Conservation (phyloP, 805 yeast genomes). For the Candida silvicultrix region DNA sequence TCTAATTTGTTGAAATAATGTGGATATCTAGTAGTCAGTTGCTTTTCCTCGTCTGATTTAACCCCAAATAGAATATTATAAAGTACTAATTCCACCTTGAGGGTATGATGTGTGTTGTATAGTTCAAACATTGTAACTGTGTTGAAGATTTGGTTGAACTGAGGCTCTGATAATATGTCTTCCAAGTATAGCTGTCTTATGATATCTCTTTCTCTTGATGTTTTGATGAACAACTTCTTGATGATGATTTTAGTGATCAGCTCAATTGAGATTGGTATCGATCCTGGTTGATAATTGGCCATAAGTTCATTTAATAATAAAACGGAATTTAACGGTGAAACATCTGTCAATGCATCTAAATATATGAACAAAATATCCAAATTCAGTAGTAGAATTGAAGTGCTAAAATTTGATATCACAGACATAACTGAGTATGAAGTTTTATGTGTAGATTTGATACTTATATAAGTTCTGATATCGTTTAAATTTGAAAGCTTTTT, state of each 20-base stretch:
- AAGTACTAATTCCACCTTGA: slow-evolving; percentile 1
- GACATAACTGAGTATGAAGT: slow-evolving; percentile 18
- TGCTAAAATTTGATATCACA: slow-evolving; percentile 9
- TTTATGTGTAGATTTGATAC: slow-evolving; percentile 8
- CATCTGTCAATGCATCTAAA: slow-evolving; percentile 14
- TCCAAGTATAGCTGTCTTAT: slow-evolving; percentile 2
- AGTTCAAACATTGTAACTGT: slow-evolving; percentile 6
- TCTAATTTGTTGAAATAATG: slow-evolving; percentile 14
- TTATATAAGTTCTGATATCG: slow-evolving; percentile 7
- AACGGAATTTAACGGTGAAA: slow-evolving; percentile 6
- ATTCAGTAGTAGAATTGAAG: slow-evolving; percentile 10
- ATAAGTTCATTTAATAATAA: slow-evolving; percentile 3
- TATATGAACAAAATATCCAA: slow-evolving; percentile 16
- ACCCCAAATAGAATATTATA: slow-evolving; percentile 3
- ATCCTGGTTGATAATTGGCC: slow-evolving; percentile 2
- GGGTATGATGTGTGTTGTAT: not conserved
- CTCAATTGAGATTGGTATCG: slow-evolving; percentile 1
- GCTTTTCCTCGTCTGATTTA: slow-evolving; percentile 9
- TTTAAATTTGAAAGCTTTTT: slow-evolving; percentile 1
- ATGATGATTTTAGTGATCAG: slow-evolving; percentile 11
- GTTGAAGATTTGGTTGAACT: slow-evolving; percentile 10
- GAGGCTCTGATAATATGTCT: not conserved
- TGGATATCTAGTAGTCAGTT: slow-evolving; percentile 11
- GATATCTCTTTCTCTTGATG: slow-evolving; percentile 11
- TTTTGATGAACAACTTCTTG: slow-evolving; percentile 13